Evolutionary conservation across 345 rosid species (phyloP), one percentile per base, ranked within the genome.

Genomic region (Linum usitatissimum): DNA sequence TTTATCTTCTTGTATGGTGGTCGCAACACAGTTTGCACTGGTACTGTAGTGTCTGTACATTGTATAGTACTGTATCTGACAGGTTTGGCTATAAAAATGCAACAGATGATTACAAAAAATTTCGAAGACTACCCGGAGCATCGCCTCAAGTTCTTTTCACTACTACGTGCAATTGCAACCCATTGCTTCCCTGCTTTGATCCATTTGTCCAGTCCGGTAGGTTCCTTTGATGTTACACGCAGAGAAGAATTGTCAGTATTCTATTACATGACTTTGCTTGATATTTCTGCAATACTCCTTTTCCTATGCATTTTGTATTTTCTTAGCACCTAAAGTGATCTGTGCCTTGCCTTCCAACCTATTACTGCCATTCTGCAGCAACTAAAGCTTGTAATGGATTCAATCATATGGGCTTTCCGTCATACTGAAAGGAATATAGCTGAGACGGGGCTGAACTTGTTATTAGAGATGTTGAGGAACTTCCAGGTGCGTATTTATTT

Each of bases 81-180:
- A 68, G 60, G 9, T 63, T 54, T 67, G 20, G 38, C 8, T 67
- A 48, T 58, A 14, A 49, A 17, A 18, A 18, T 31, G 8, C 30
- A 71, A 78, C 84, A 94, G 99, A 94, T 94, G 99, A 94, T 94
- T 61, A 94, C 99, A 62, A 90, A 82, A 73, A 94, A 94, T 73
- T 94, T 94, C 53, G 99, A 94, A 77, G 99, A 94, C 71, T 90
- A 90, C 71, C 97, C 99, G 2, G 99, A 94, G 75, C 99, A 94
- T 74, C 95, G 99, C 63, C 87, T 94, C 66, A 94, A 94, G 76
- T 94, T 94, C 81, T 94, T 94, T 70, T 90, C 97, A 38, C 77
- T 94, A 68, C 97, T 94, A 64, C 93, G 97, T 18, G 99, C 99
- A 65, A 90, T 94, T 78, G 99, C 99, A 45, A 70, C 96, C 36